Evolutionary conservation across 108 stramenopile genomes (phyloP).

Genomic region (Schizochytrium sp.): DNA sequence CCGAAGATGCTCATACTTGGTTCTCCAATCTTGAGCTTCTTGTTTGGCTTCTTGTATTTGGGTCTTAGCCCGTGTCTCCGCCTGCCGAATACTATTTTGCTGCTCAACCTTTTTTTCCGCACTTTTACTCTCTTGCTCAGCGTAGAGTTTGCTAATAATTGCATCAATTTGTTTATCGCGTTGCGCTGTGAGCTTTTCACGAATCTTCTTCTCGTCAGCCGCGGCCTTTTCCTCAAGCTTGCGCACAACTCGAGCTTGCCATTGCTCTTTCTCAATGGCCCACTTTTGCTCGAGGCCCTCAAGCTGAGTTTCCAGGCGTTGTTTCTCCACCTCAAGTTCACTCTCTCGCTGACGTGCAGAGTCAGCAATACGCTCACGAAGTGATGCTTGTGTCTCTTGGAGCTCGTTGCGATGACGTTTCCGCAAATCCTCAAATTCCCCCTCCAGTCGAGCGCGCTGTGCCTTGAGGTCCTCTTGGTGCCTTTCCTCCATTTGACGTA

Average conservation of each 20-base stretch:
- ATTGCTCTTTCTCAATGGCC: constrained; percentile 49
- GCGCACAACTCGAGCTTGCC: constrained; percentile 34
- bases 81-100: not conserved
- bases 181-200: constrained; percentile 14
- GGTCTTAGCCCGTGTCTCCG: not conserved
- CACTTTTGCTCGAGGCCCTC: not conserved
- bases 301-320: constrained; percentile 45
- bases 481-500: constrained; percentile 17
- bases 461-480: constrained; percentile 27
- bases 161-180: constrained; percentile 61
- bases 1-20: constrained; percentile 41
- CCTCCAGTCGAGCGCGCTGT: constrained; percentile 46
- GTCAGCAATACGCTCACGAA: constrained; percentile 33
- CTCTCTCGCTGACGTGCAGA: constrained; percentile 30
- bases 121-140: constrained; percentile 37
- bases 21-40: constrained; percentile 12
- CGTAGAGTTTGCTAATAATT: constrained; percentile 56
- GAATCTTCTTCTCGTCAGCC: not conserved
- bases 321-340: not conserved
- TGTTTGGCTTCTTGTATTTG: not conserved
- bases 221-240: constrained; percentile 57
- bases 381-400: not conserved
- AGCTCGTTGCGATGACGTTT: not conserved
- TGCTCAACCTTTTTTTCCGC: not conserved
- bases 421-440: constrained; percentile 36